phyloP scores from a whole-genome alignment of 768 basidiomycete genomes.

The Leccinum imitatum region DNA sequence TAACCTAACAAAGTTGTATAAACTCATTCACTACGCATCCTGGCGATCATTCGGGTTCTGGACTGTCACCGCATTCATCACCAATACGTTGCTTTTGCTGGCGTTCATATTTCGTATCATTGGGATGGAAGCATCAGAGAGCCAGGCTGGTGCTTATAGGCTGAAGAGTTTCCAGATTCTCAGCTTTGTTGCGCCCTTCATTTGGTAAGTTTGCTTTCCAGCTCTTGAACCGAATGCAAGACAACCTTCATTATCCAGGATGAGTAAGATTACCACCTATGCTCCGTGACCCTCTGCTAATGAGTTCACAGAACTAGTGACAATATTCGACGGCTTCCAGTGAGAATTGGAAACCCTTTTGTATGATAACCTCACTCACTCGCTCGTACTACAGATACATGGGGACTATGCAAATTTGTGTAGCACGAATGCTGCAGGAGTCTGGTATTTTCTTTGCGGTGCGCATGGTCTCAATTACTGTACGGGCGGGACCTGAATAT shows the following conservation, averaged over 20 bases:
- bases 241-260: constrained; percentile 47
- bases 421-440: constrained; percentile 90
- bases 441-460: constrained; percentile 92
- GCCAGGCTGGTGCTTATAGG: constrained; percentile 40
- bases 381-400: constrained; percentile 55
- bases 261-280: constrained; percentile 56
- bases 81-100: constrained; percentile 66
- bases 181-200: constrained; percentile 83
- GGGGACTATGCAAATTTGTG: constrained; percentile 92
- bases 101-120: constrained; percentile 75
- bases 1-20: constrained; percentile 51
- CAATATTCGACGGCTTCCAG: constrained; percentile 82
- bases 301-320: constrained; percentile 58
- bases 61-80: constrained; percentile 67
- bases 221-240: background rate
- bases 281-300: constrained; percentile 1
- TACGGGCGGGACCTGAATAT: background rate
- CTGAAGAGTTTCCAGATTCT: constrained; percentile 84
- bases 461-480: constrained; percentile 19
- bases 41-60: constrained; percentile 84
- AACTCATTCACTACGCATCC: constrained; percentile 71
- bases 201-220: constrained; percentile 58
- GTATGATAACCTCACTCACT: background rate
- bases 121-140: constrained; percentile 43
- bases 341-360: constrained; percentile 30